Evolutionary conservation across 2,329 filamentous ascomycete genomes (phyloP), one percentile per base, ranked within the genome.

Genomic region (Epichloe sibirici): DNA sequence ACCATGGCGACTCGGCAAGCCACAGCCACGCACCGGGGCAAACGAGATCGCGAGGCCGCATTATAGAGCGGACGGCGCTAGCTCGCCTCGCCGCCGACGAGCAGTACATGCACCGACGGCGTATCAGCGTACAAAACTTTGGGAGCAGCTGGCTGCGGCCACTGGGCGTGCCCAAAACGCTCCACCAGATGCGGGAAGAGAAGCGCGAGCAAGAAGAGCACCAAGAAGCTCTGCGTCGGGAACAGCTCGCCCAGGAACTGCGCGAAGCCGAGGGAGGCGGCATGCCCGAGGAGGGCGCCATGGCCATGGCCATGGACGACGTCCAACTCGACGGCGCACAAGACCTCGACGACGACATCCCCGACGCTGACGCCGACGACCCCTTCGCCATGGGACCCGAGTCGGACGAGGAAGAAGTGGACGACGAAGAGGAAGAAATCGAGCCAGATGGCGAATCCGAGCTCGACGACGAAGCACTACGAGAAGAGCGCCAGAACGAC

Each of bases 91-190:
- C 79, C 28, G 72, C 81, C 43, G 91, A 96, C 65, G 93, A 97
- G 70, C 78, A 82, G 55, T 78, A 82, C 53, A 77, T 94, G 57
- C 79, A 84, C 51, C 78, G 85, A 8, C 88, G 91, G 46, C 89
- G 90, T 62, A 71, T 81, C 47, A 89, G 91, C 58, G 85, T 97
- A 34, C 81, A 86, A 47, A 87, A 90, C 62, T 96, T 94, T 64
- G 93, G 93, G 55, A 86, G 84, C 58, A 80, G 79, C 45, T 98
- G 93, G 93, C 83, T 98, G 52, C 87, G 86, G 54, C 93, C 93
- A 0, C 90, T 89, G 0, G 93, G 91, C 7, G 78, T 95, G 52
- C 68, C 82, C 53, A 98, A 97, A 74, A 95, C 91, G 1, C 81
- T 95, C 55, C 85, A 94, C 64, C 90, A 94, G 57, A 81, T 90